Evolutionary conservation across 2,329 filamentous ascomycete species (phyloP).

Genomic region (Claviceps sp.): DNA sequence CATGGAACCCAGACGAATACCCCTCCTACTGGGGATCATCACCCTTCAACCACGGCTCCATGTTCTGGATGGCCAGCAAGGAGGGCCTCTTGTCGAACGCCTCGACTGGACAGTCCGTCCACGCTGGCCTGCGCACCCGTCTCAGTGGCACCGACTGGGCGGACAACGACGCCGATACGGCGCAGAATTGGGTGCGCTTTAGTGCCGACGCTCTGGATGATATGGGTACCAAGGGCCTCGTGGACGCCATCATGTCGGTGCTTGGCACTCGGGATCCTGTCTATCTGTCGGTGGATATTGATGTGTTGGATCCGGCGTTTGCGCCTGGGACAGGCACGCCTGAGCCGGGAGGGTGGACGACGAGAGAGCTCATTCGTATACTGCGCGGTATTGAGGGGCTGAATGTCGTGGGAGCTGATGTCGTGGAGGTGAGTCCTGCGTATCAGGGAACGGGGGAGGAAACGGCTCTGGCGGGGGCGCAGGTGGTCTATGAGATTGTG

Average conservation of each 20-base stretch:
- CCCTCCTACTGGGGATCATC: slow-evolving; percentile 55
- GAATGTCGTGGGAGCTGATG: slow-evolving; percentile 79
- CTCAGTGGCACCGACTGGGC: slow-evolving; percentile 51
- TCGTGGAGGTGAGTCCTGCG: slow-evolving; percentile 73
- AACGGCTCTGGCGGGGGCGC: slow-evolving; percentile 70
- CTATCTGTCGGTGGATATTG: slow-evolving; percentile 71
- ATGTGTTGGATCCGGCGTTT: slow-evolving; percentile 61
- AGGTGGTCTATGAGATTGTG: slow-evolving; percentile 76
- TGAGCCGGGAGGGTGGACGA: slow-evolving; percentile 85
- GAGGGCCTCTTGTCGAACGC: slow-evolving; percentile 66
- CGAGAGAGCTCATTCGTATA: slow-evolving; percentile 72
- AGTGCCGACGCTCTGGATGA: slow-evolving; percentile 79
- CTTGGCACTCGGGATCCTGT: slow-evolving; percentile 68
- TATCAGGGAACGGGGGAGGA: slow-evolving; percentile 73
- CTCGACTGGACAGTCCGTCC: slow-evolving; percentile 58
- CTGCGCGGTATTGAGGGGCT: slow-evolving; percentile 67
- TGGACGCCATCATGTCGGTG: slow-evolving; percentile 54
- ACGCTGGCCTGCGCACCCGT: slow-evolving; percentile 71
- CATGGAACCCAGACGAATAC: slow-evolving; percentile 74
- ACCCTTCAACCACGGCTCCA: slow-evolving; percentile 74
- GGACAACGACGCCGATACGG: slow-evolving; percentile 58
- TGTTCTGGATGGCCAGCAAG: slow-evolving; percentile 79
- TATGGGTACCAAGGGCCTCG: slow-evolving; percentile 56
- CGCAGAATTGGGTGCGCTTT: slow-evolving; percentile 69
- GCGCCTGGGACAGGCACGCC: slow-evolving; percentile 73